Conservation (phyloP, 192 early-diverging fungal genomes). For the Linnemannia hyalina region DNA sequence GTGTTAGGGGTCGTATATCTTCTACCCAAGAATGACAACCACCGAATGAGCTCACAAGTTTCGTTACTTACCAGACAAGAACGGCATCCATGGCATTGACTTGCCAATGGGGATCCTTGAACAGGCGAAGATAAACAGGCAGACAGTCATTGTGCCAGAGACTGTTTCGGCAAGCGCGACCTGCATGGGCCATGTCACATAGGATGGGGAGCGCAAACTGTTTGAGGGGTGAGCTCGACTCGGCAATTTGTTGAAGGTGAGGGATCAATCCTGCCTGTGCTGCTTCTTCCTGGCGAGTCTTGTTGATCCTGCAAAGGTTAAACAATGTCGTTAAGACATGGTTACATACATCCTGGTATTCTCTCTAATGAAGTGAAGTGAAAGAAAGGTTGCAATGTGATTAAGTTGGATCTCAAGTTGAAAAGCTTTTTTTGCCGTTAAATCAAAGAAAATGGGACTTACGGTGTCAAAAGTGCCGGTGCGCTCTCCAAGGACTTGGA, state of each 20-base stretch:
- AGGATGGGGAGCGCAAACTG: constrained; percentile 74
- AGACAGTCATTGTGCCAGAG: constrained; percentile 64
- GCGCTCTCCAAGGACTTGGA: constrained; percentile 55
- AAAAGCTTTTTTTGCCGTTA: background rate
- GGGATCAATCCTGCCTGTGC: constrained; percentile 70
- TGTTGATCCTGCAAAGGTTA: constrained; percentile 73
- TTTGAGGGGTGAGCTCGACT: constrained; percentile 62
- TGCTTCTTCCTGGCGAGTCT: constrained; percentile 66
- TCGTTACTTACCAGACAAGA: constrained; percentile 60
- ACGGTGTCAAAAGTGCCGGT: constrained; percentile 31
- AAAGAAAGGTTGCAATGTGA: background rate
- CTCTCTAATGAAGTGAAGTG: background rate
- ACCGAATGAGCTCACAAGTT: background rate
- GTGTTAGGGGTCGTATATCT: background rate
- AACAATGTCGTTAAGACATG: constrained; percentile 70
- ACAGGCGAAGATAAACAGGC: constrained; percentile 60
- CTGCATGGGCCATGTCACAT: constrained; percentile 72
- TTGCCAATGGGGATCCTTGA: constrained; percentile 70
- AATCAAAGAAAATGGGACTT: background rate
- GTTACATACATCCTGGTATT: constrained; percentile 64
- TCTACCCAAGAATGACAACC: background rate
- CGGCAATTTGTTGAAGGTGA: constrained; percentile 62
- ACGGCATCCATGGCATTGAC: constrained; percentile 74
- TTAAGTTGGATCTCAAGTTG: background rate
- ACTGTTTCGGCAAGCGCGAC: constrained; percentile 57